A percentile compares a stretch with the other conserved stretches of the same genome.
Evolutionary conservation across 371 early-diverging fungal genomes (phyloP).

Genomic region (Circinella minor): DNA sequence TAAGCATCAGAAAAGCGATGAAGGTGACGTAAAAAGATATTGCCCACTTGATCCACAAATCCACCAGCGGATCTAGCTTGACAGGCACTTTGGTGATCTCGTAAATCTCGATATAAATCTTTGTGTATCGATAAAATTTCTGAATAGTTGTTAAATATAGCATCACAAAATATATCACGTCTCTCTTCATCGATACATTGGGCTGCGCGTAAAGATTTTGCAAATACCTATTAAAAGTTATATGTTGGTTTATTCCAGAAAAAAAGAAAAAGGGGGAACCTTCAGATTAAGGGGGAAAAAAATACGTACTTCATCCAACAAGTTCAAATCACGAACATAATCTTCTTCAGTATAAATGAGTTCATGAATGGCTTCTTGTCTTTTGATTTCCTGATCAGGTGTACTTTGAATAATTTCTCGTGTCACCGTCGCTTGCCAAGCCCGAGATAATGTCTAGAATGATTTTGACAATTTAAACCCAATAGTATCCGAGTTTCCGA

Average conservation of each 20-base stretch:
- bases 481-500: not conserved
- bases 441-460: constrained; percentile 42
- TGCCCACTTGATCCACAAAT: constrained; percentile 83
- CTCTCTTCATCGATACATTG: constrained; percentile 62
- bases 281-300: not conserved
- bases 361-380: constrained; percentile 95
- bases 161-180: constrained; percentile 70
- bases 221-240: constrained; percentile 27
- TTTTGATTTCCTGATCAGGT: constrained; percentile 77
- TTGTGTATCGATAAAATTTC: constrained; percentile 76
- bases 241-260: not conserved
- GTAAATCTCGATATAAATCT: constrained; percentile 70
- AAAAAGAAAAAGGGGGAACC: not conserved
- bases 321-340: constrained; percentile 79
- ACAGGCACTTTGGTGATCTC: constrained; percentile 65
- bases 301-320: constrained; percentile 44
- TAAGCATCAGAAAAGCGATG: constrained; percentile 73
- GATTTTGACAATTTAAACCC: not conserved
- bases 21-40: constrained; percentile 79
- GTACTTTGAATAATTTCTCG: constrained; percentile 75
- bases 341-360: constrained; percentile 90
- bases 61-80: constrained; percentile 55
- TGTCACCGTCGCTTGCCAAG: constrained; percentile 78
- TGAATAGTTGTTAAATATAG: constrained; percentile 82
- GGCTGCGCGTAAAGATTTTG: constrained; percentile 33